These are phyloP conservation scores for Candida mesenterica DNA, from an alignment of 1,139 yeast genomes.

Conservation along the genomic window DNA sequence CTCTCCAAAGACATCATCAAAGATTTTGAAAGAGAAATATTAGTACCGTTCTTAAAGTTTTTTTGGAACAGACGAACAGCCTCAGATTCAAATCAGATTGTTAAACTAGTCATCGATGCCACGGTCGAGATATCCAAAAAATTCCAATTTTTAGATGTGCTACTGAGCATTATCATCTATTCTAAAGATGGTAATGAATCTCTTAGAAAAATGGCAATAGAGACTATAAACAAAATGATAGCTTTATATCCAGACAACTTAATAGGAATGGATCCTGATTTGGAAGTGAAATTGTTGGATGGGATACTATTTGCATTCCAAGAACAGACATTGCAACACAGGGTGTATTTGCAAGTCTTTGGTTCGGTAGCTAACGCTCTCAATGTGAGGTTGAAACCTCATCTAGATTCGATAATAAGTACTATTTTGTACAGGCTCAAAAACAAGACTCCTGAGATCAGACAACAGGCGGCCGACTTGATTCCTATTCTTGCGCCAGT, in stretches of 20 bases:
- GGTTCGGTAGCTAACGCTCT: constrained; percentile 66
- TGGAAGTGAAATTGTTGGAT: constrained; percentile 73
- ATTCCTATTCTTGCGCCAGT: constrained; percentile 67
- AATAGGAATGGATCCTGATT: constrained; percentile 35
- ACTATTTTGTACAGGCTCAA: constrained; percentile 72
- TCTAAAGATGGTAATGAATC: constrained; percentile 84
- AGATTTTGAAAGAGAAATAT: constrained; percentile 40
- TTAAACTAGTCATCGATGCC: constrained; percentile 68
- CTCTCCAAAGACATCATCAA: constrained; percentile 28
- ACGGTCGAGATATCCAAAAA: constrained; percentile 65
- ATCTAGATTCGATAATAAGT: constrained; percentile 70
- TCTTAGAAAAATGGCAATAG: constrained; percentile 75
- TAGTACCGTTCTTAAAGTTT: constrained; percentile 62
- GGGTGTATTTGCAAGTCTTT: constrained; percentile 60
- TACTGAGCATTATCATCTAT: constrained; percentile 56
- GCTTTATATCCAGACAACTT: constrained; percentile 28
- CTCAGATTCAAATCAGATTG: constrained; percentile 45
- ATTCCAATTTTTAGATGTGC: constrained; percentile 62
- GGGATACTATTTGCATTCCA: constrained; percentile 84
- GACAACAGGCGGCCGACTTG: constrained; percentile 86
- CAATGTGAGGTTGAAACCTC: constrained; percentile 70
- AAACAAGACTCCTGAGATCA: constrained; percentile 67
- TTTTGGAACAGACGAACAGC: constrained; percentile 83
- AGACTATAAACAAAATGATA: constrained; percentile 49
- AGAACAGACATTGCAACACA: constrained; percentile 61